Evolutionary conservation across 768 basidiomycete genomes (phyloP), one percentile per base, ranked within the genome.

Genomic region (Boletus patriciae): DNA sequence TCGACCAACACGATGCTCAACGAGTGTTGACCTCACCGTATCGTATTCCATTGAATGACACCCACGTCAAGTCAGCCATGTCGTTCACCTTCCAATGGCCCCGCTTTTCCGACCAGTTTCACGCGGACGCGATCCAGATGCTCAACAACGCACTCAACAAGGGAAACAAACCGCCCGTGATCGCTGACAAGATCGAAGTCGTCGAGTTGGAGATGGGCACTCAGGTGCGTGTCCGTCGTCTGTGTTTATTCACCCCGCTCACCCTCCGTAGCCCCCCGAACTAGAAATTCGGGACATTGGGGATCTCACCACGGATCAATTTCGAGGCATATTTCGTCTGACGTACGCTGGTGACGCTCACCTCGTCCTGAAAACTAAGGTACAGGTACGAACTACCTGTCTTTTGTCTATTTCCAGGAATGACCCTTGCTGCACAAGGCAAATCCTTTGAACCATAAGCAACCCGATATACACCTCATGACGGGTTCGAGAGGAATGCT

Each of bases 181-280:
- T 98, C 63, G 95, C 94, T 51, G 97, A 96, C 76, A 88, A 83
- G 73, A 98, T 99, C 61, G 94, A 98, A 72, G 97, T 99, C 31
- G 91, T 97, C 51, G 97, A 98, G 71, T 77, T 99, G n/a, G 90
- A 98, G 74, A 98, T 99, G 97, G 97, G 97, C 37, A 93, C 91
- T 3, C 89, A 96, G 79, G 95, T 94, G 58, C 52, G 77, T 68
- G 34, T n/a, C 47, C 23, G 21, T 23, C 33, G 44, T 42, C 18
- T 19, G 8, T 12, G 9, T n/a, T 18, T 27, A 12, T 25, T 33
- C 19, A 18, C 21, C 44, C 2, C 21, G 13, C 55, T 62, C 37
- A 64, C 44, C 15, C 21, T 34, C 36, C n/a, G 25, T 6, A 98
- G 94, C 96, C 97, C 12, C 97, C 97, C 45, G 96, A 98, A 62